Percentiles rank a stretch among this genome's conserved stretches.
Conservation (phyloP, 2,329 filamentous ascomycete species). For the Cladorrhinum sp. region DNA sequence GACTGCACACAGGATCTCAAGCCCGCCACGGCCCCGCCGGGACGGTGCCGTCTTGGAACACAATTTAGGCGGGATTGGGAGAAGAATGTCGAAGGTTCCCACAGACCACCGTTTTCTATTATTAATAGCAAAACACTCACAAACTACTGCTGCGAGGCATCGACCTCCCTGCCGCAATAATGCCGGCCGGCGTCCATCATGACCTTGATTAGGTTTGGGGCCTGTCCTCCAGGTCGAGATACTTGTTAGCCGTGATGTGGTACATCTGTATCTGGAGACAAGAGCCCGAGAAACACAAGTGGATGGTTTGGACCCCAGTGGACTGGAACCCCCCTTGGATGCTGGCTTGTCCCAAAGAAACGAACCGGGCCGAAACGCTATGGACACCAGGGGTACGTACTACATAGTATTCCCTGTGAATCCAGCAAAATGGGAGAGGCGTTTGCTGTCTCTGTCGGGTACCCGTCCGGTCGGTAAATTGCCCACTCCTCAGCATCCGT, state of each 20-base stretch:
- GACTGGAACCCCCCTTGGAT: background rate
- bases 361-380: conserved; percentile 24
- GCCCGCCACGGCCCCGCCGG: conserved; percentile 27
- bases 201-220: background rate
- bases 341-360: conserved; percentile 7
- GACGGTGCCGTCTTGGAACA: conserved; percentile 24
- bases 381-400: conserved; percentile 18
- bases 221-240: background rate
- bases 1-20: conserved; percentile 27
- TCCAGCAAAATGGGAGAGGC: conserved; percentile 20
- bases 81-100: conserved; percentile 23
- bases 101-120: conserved; percentile 5
- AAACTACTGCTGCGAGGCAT: conserved; percentile 18
- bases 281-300: background rate
- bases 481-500: conserved; percentile 16
- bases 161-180: conserved; percentile 19
- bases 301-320: conserved; percentile 6
- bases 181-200: background rate
- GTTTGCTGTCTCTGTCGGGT: conserved; percentile 21
- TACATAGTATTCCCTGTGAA: conserved; percentile 11
- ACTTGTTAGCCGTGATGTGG: background rate
- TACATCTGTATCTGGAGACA: background rate
- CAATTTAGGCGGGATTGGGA: conserved; percentile 23
- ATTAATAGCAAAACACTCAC: conserved; percentile 10
- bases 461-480: conserved; percentile 26